Base-by-base conservation (phyloP, 1,284 basidiomycete species). In the Pascua sp. region DNA sequence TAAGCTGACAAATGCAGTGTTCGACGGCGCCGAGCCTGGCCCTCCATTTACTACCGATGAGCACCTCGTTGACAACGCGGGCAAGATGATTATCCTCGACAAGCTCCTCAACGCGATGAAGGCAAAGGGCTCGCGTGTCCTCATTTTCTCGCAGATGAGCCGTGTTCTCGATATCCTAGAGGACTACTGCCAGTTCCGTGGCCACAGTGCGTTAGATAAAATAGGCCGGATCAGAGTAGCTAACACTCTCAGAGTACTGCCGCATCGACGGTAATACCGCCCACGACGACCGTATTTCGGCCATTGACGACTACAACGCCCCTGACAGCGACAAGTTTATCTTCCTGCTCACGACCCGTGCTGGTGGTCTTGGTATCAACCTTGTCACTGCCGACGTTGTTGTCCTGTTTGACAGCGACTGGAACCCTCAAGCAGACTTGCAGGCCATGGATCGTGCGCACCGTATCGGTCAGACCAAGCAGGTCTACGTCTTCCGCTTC, bases 361-460 rank as follows among this genome's bases (percentile, higher is more conserved):
- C 96, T n/a, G 96, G 96, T 64, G 96, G 96, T 53, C 81, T 98
- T 48, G 96, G 96, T 61, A 98, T 99, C 80, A 98, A 98, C 76
- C 78, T 99, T 66, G 96, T 94, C 5, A 86, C 88, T 0, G 96
- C 95, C 11, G 96, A 98, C 76, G 84, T 97, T 54, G 95, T 99
- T 47, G 87, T 99, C 0, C 80, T 98, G n/a, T 98, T 98, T 66
- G 96, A 99, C 72, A 90, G 88, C 63, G 96, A 98, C 77, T 98
- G 95, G 95, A 98, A 98, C 76, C 95, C 96, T 1, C 95, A 99
- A 78, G 95, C 95, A 5, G 96, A 99, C 80, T 76, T 98, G 55
- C 96, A 98, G 76, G 96, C 96, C 8, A 98, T 98, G 96, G 95
- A 98, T 74, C 90, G 95, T 64, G 95, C 95, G 0, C 95, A 98